These are phyloP conservation scores for Magnusiomyces paraingens DNA, from an alignment of 1,139 yeast species.

Conservation along the genomic window DNA sequence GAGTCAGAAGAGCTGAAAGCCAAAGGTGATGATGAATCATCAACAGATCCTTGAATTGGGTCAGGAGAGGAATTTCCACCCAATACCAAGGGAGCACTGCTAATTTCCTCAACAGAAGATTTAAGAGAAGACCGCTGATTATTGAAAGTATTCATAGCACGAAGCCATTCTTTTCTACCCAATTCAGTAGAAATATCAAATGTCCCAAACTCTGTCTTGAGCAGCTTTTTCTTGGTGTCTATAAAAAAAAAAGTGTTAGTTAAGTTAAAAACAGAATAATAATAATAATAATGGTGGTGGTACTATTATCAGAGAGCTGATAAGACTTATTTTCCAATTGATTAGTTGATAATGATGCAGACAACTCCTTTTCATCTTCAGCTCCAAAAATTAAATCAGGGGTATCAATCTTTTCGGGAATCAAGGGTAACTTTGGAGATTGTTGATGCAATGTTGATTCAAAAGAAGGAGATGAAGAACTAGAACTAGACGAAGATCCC, in stretches of 20 bases:
- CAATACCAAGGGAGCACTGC: slow-evolving; percentile 3
- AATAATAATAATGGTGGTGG: no score
- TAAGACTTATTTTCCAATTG: no score
- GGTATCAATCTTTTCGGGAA: no score
- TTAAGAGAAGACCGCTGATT: slow-evolving; percentile 5
- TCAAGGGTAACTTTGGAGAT: no score
- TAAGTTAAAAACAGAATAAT: no score
- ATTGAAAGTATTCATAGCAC: slow-evolving; percentile 17
- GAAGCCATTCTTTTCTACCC: slow-evolving; percentile 25
- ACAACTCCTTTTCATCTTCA: no score
- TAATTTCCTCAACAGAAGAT: slow-evolving; percentile 4
- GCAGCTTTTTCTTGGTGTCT: slow-evolving; percentile 29
- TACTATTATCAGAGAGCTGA: no score
- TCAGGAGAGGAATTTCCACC: neutral
- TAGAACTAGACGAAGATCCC: no score
- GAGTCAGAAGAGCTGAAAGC: neutral
- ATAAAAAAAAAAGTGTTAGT: neutral
- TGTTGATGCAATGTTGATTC: no score
- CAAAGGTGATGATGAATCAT: neutral
- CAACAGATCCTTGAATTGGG: neutral
- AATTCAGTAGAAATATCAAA: slow-evolving; percentile 27
- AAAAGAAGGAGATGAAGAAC: no score
- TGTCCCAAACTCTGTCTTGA: slow-evolving; percentile 32
- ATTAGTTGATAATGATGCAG: no score
- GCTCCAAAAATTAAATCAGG: no score